Evolutionary conservation across 2,329 filamentous ascomycete genomes (phyloP).

Genomic region (Daldinia sp.): DNA sequence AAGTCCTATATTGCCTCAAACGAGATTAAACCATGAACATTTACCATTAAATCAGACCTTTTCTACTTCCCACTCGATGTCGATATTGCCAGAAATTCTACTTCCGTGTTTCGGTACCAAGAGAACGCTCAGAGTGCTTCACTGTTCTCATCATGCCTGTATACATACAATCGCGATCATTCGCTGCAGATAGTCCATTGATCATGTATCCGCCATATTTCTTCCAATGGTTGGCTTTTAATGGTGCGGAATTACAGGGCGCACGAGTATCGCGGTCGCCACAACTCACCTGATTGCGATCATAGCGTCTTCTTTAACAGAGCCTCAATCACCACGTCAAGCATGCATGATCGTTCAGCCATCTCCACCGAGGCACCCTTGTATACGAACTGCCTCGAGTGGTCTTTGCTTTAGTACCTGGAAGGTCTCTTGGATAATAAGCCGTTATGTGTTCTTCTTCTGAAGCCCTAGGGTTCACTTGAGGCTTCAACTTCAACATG

Average conservation of each 20-base stretch:
- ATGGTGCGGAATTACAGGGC: neutral
- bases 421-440: neutral
- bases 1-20: too few species aligned
- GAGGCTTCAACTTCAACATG: neutral
- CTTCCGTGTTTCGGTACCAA: too few species aligned
- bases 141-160: neutral
- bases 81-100: neutral
- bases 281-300: neutral
- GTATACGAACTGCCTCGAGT: neutral
- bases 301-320: neutral
- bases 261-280: neutral
- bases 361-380: neutral
- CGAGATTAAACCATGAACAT: too few species aligned
- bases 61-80: neutral
- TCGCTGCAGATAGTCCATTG: neutral
- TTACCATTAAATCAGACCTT: too few species aligned
- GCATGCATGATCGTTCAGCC: neutral
- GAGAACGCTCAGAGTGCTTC: neutral
- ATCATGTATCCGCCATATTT: neutral
- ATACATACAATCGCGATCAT: neutral
- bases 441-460: neutral
- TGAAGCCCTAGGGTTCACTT: neutral
- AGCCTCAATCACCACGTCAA: neutral
- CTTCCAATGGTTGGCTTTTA: neutral
- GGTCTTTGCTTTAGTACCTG: neutral